A percentile compares a stretch with the other conserved stretches of the same genome.
These are phyloP conservation scores for Aspergillus brunneoviolaceus DNA, from an alignment of 2,329 filamentous ascomycete genomes.

Conservation along the genomic window DNA sequence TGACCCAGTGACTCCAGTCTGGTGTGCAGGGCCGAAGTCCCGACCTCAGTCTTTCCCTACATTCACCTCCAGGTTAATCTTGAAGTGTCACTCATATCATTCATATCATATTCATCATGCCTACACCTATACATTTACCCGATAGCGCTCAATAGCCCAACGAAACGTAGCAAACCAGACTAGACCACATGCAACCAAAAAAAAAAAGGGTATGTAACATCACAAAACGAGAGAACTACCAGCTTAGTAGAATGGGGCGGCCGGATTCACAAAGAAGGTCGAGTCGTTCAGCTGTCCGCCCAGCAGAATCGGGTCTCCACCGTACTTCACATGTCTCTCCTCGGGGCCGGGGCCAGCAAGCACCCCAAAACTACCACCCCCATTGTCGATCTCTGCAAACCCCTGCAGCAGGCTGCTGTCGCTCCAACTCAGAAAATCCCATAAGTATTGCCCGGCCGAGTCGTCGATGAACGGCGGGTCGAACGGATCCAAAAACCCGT, in stretches of 20 bases:
- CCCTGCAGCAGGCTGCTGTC: slow-evolving; percentile 35
- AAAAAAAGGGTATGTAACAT: neutral
- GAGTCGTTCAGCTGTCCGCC: slow-evolving; percentile 26
- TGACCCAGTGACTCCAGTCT: neutral
- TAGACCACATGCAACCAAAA: neutral
- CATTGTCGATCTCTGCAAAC: slow-evolving; percentile 26
- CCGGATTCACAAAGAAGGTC: slow-evolving; percentile 26
- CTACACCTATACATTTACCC: neutral
- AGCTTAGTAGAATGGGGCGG: slow-evolving; percentile 25
- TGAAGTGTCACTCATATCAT: no score
- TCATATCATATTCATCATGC: neutral
- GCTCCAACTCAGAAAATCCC: slow-evolving; percentile 42
- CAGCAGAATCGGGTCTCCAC: slow-evolving; percentile 20
- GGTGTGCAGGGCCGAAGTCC: neutral
- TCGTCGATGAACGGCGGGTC: slow-evolving; percentile 29
- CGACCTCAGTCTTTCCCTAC: neutral
- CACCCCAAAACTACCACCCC: neutral
- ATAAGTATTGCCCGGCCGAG: slow-evolving; percentile 32
- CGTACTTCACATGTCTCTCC: slow-evolving; percentile 29
- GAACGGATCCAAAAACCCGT: slow-evolving; percentile 26
- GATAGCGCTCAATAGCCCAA: neutral
- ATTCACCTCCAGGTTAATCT: neutral
- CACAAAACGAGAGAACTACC: neutral
- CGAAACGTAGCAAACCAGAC: neutral
- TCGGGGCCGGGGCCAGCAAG: slow-evolving; percentile 11